phyloP scores from a whole-genome alignment of 176 grass and related monocot species.

The Thinopyrum elongatum region DNA sequence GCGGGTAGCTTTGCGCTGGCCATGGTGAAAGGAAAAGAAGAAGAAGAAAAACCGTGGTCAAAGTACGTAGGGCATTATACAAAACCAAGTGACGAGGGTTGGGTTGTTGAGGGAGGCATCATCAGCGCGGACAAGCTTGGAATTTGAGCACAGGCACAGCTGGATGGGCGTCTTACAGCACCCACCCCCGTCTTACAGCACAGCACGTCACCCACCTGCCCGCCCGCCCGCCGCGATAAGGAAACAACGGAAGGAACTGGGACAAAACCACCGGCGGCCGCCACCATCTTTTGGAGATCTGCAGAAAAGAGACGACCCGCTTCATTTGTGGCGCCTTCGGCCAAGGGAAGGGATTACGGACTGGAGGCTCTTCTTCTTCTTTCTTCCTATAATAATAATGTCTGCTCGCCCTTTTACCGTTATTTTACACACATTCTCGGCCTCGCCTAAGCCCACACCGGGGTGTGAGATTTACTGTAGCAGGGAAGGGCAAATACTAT shows the following conservation, averaged over 20 bases:
- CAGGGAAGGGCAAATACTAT: too few relatives aligned
- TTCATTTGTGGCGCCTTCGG: too few relatives aligned
- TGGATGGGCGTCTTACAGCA: background rate
- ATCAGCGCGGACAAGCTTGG: too few relatives aligned
- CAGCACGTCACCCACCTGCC: background rate
- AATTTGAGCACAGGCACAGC: background rate
- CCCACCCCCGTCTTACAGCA: background rate
- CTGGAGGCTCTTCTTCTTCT: background rate
- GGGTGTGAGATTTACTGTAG: too few relatives aligned
- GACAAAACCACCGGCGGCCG: conserved; percentile 7
- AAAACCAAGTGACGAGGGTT: background rate
- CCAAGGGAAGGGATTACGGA: too few relatives aligned
- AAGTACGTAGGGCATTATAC: background rate
- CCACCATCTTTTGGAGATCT: too few relatives aligned
- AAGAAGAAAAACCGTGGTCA: background rate
- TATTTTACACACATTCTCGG: background rate
- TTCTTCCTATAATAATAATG: too few relatives aligned
- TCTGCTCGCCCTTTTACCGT: too few relatives aligned
- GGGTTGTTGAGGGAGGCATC: background rate
- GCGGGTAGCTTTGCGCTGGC: background rate
- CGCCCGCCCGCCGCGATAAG: background rate
- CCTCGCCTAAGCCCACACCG: background rate
- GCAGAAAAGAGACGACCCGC: too few relatives aligned
- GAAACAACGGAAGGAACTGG: background rate
- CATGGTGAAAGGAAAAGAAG: too few relatives aligned